phyloP scores from a whole-genome alignment of 306 rosid species.

The Comarum palustre region DNA sequence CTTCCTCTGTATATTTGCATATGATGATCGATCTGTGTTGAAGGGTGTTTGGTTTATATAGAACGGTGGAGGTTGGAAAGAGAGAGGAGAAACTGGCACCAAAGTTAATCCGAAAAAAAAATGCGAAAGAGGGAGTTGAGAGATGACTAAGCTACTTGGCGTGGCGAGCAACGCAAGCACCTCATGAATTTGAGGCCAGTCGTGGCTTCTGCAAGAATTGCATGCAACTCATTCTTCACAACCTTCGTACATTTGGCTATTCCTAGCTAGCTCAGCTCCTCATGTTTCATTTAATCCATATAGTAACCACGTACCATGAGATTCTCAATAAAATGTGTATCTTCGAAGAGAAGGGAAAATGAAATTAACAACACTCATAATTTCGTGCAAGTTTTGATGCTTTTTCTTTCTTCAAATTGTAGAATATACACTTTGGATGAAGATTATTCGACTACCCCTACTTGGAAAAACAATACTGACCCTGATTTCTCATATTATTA shows the following conservation, averaged over 20 bases:
- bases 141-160: neutral
- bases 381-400: neutral
- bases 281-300: too few relatives aligned
- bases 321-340: too few relatives aligned
- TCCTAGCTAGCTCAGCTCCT: neutral
- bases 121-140: neutral
- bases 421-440: too few relatives aligned
- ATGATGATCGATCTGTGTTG: neutral
- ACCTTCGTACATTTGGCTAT: neutral
- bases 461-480: too few relatives aligned
- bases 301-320: too few relatives aligned
- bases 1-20: neutral
- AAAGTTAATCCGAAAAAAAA: neutral
- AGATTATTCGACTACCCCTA: too few relatives aligned
- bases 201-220: constrained; percentile 16
- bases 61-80: neutral
- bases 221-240: constrained; percentile 11
- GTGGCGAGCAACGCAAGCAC: constrained; percentile 30
- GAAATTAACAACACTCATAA: too few relatives aligned
- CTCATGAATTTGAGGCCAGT: neutral
- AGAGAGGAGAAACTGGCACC: neutral
- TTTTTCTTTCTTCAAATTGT: too few relatives aligned
- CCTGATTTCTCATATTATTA: too few relatives aligned
- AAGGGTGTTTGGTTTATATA: neutral
- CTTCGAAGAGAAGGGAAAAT: too few relatives aligned